Evolutionary conservation across 2,329 filamentous ascomycete genomes (phyloP).

Genomic region (Aspergillus ochraceoroseus): DNA sequence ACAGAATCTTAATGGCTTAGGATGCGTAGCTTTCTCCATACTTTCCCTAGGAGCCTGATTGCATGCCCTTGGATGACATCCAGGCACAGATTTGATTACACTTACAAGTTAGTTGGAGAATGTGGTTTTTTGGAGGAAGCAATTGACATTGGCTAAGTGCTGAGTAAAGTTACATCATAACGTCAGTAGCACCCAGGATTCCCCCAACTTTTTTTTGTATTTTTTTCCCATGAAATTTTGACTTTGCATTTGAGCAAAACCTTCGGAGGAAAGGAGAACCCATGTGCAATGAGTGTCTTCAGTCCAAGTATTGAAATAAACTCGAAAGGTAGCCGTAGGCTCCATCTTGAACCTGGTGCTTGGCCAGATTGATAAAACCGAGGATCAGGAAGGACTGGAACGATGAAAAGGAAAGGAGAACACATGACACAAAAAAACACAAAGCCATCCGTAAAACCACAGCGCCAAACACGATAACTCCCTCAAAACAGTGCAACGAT

Average conservation of each 20-base stretch:
- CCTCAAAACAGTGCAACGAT: slow-evolving; percentile 1
- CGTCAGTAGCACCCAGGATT: slow-evolving; percentile 8
- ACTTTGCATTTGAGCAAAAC: slow-evolving; percentile 9
- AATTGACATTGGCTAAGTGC: slow-evolving; percentile 13
- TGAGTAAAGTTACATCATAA: background rate
- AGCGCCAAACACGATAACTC: slow-evolving; percentile 10
- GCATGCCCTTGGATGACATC: too few species aligned
- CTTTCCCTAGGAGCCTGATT: too few species aligned
- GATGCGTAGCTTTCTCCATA: too few species aligned
- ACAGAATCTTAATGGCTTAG: too few species aligned
- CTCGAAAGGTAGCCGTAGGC: background rate
- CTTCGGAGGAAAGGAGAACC: too few species aligned
- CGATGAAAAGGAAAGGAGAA: background rate
- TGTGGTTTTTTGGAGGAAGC: slow-evolving; percentile 6
- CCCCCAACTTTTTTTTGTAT: slow-evolving; percentile 7
- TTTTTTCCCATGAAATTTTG: slow-evolving; percentile 6
- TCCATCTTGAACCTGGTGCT: background rate
- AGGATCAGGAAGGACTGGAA: background rate
- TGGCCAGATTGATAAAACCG: background rate
- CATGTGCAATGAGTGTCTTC: too few species aligned
- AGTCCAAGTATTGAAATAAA: background rate
- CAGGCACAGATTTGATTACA: too few species aligned
- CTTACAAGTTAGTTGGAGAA: too few species aligned
- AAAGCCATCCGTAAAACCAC: background rate
- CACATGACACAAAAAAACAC: slow-evolving; percentile 1